phyloP scores from a whole-genome alignment of 1,139 yeast genomes.

The Diutina ranongensis region DNA sequence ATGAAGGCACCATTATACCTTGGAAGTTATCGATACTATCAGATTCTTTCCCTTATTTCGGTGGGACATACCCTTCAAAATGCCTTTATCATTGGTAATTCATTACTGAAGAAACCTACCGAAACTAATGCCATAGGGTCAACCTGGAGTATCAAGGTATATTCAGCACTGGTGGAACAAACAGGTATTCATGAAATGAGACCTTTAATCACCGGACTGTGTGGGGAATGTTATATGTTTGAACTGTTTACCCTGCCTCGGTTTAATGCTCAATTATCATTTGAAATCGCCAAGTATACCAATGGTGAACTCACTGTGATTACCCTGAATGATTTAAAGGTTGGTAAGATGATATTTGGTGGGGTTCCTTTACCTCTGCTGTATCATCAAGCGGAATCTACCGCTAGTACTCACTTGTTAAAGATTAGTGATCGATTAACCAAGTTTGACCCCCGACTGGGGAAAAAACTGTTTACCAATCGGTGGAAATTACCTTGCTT shows the following conservation, averaged over 20 bases:
- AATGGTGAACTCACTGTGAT: constrained; percentile 17
- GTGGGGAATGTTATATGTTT: constrained; percentile 19
- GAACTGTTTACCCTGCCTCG: constrained; percentile 18
- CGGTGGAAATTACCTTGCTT: constrained; percentile 22
- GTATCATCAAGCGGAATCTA: constrained; percentile 16
- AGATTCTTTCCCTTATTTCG: constrained; percentile 19
- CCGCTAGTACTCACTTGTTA: constrained; percentile 15
- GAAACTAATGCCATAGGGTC: constrained; percentile 12
- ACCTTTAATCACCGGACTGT: constrained; percentile 17
- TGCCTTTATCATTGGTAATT: constrained; percentile 13
- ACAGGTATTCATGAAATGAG: constrained; percentile 32
- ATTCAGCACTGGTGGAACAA: constrained; percentile 29
- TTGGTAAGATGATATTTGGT: constrained; percentile 18
- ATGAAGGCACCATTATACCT: constrained; percentile 18
- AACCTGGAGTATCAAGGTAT: constrained; percentile 11
- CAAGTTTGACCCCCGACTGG: constrained; percentile 21
- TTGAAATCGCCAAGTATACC: background rate
- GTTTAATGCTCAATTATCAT: constrained; percentile 9
- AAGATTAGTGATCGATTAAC: constrained; percentile 26
- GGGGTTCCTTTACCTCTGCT: constrained; percentile 27
- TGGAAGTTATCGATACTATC: constrained; percentile 19
- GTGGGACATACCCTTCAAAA: constrained; percentile 18
- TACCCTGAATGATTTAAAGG: constrained; percentile 23
- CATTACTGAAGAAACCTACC: constrained; percentile 16
- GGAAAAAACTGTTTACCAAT: constrained; percentile 24